Conservation (phyloP, 2,329 filamentous ascomycete genomes). For the Neocatenulostroma microsporum region DNA sequence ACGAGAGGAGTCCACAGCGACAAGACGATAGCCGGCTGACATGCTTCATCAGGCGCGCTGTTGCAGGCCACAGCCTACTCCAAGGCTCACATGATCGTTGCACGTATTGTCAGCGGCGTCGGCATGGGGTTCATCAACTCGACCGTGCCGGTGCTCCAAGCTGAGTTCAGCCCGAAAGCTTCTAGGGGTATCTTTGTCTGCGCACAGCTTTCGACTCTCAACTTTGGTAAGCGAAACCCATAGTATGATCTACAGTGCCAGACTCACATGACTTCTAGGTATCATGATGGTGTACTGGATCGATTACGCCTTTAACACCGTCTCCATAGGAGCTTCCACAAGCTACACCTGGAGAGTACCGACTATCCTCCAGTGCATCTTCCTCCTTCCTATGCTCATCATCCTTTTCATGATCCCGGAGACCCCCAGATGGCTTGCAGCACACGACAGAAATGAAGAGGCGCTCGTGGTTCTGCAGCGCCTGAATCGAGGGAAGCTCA, state of each 20-base stretch:
- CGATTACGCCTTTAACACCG: conserved; percentile 36
- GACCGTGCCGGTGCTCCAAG: conserved; percentile 38
- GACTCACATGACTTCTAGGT: no score
- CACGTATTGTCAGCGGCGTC: conserved; percentile 38
- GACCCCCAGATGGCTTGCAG: conserved; percentile 39
- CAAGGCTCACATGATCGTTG: conserved; percentile 37
- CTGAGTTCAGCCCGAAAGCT: conserved; percentile 33
- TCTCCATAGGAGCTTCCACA: conserved; percentile 9
- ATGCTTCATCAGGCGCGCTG: no score
- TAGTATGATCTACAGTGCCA: conserved; percentile 42
- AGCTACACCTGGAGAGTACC: conserved; percentile 38
- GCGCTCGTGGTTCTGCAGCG: conserved; percentile 28
- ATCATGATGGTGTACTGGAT: conserved; percentile 40
- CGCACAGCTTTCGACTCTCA: conserved; percentile 42
- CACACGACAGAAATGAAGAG: conserved; percentile 33
- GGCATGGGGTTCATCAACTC: conserved; percentile 41
- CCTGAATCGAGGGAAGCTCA: conserved; percentile 22
- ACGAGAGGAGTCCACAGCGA: no score
- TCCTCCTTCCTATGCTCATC: conserved; percentile 34
- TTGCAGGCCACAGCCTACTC: conserved; percentile 37
- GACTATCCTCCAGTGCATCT: conserved; percentile 37
- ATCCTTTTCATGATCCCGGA: conserved; percentile 36
- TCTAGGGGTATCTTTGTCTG: conserved; percentile 35
- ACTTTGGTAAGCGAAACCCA: no score
- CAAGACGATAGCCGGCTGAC: no score